A percentile compares a stretch with the other conserved stretches of the same genome.
phyloP scores from a whole-genome alignment of 257 asterid genomes.

The Salvia hispanica region DNA sequence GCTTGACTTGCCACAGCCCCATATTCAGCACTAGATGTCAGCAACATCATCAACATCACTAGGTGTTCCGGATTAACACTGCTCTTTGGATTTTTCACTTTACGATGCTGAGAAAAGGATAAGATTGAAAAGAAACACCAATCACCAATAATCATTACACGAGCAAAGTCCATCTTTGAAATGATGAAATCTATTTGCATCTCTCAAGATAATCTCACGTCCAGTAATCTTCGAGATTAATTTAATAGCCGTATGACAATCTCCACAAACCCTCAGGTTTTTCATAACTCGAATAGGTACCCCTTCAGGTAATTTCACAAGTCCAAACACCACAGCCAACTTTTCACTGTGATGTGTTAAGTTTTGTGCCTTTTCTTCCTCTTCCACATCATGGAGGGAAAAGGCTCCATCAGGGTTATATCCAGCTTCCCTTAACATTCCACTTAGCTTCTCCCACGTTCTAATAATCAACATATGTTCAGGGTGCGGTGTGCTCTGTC shows the following conservation, averaged over 20 bases:
- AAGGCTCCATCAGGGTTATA: constrained; percentile 59
- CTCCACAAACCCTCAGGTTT: constrained; percentile 74
- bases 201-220: constrained; percentile 62
- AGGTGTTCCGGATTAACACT: constrained; percentile 5
- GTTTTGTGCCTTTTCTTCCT: constrained; percentile 62
- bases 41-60: constrained; percentile 14
- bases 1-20: constrained; percentile 7
- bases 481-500: constrained; percentile 50
- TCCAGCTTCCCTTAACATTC: constrained; percentile 60
- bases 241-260: constrained; percentile 66
- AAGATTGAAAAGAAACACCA: not conserved
- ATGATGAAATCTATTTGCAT: constrained; percentile 72
- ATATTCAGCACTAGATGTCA: constrained; percentile 12
- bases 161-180: constrained; percentile 64
- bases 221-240: constrained; percentile 49
- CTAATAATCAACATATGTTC: constrained; percentile 46
- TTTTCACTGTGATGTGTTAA: constrained; percentile 65
- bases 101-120: not conserved
- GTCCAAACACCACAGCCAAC: constrained; percentile 73
- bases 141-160: constrained; percentile 70
- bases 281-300: constrained; percentile 65
- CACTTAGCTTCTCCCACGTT: constrained; percentile 56
- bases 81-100: not conserved
- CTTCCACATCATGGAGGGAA: constrained; percentile 65
- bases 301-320: constrained; percentile 60